Evolutionary conservation across 345 rosid genomes (phyloP), one percentile per base, ranked within the genome.

Genomic region (Dipteronia sinensis): DNA sequence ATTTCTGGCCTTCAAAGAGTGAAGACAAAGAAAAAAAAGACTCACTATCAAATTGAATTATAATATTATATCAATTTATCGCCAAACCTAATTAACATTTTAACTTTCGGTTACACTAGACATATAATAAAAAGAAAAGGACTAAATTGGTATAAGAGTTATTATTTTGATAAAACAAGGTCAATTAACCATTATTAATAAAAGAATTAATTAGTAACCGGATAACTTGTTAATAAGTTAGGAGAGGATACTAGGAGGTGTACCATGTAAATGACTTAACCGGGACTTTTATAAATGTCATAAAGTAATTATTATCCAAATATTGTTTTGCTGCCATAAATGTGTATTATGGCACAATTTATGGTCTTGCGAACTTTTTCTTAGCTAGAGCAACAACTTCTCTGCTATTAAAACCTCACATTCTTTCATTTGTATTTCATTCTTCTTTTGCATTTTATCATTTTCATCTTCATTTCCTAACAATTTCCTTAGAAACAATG

Each of bases 401-500:
- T 70, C 10, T 8, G 10, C 42, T 71, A 49, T 77, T 63, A 77
- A 77, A 56, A 10, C 4, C 25, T 31, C 5, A 29, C 61, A 23
- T 69, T 2, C 1, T 6, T 51, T 23, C 4, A 49, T 25, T 7
- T 10, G 3, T 34, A 6, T 29, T 27, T 19, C 10, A 29, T 16
- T 27, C 65, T 34, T 12, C 9, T 12, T 47, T 16, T 31, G 5
- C 6, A 15, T 19, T 31, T 31, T 4, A 31, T 31, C 34, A 4
- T 31, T 22, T 22, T 40, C 8, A 13, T 58, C 8, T 10, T 20
- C 15, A 2, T 3, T 49, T 71, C 3, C 5, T 46, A 16, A 7
- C 27, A 49, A 12, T 19, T 53, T 65, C 34, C 62, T 29, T 34
- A 2, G 23, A 56, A 22, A 61, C 38, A 69, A 62, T 77, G 80